These are phyloP conservation scores for Eucalyptus caleyi DNA, from an alignment of 345 rosid genomes.

Conservation along the genomic window DNA sequence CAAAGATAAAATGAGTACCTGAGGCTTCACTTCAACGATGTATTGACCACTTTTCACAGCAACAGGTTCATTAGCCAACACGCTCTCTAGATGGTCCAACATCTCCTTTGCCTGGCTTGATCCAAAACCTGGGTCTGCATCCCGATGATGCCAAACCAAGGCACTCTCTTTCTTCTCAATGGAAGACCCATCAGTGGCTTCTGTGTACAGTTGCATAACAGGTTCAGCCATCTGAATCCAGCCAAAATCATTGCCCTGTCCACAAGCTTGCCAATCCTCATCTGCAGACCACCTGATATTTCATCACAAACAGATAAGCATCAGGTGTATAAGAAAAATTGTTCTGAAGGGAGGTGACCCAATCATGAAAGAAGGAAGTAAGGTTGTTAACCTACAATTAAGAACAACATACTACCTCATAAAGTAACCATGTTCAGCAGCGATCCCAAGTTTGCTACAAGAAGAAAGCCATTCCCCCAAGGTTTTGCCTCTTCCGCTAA, in stretches of 20 bases:
- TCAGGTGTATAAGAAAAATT: background rate
- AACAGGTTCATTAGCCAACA: constrained; percentile 67
- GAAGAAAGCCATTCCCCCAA: constrained; percentile 58
- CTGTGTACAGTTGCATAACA: constrained; percentile 61
- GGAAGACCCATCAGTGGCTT: constrained; percentile 63
- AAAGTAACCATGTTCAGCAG: constrained; percentile 64
- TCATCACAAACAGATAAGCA: background rate
- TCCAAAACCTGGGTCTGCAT: constrained; percentile 70
- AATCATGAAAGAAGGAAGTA: background rate
- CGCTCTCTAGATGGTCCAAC: constrained; percentile 72
- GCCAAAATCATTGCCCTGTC: constrained; percentile 45
- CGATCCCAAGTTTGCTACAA: constrained; percentile 51
- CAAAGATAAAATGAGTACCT: constrained; percentile 17
- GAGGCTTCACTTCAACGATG: constrained; percentile 75
- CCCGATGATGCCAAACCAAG: constrained; percentile 67
- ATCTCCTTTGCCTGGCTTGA: constrained; percentile 72
- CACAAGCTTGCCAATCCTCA: constrained; percentile 37
- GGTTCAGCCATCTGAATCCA: constrained; percentile 69
- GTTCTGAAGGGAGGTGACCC: background rate
- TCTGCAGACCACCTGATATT: constrained; percentile 34
- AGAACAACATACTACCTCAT: constrained; percentile 29
- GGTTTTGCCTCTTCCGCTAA: constrained; percentile 66
- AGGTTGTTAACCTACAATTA: background rate
- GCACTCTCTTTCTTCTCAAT: constrained; percentile 68
- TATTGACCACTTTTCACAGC: constrained; percentile 60